These are phyloP conservation scores for Gracilaria gracilis DNA, from an alignment of 23 red algal genomes.

Conservation along the genomic window DNA sequence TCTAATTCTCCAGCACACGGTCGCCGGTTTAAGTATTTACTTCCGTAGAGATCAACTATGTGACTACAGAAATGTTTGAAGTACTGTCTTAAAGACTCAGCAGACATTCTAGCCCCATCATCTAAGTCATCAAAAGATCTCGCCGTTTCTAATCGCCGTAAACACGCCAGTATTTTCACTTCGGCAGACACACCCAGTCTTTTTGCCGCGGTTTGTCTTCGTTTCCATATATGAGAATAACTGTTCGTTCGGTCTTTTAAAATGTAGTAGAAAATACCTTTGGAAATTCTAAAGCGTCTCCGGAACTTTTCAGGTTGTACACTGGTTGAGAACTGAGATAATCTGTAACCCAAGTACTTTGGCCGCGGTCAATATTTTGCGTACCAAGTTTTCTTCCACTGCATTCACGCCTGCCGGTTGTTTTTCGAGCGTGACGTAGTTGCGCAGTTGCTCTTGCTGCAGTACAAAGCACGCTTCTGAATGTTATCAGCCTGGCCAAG, in stretches of 20 bases:
- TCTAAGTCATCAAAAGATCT: slow-evolving; percentile 41
- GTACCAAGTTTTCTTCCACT: no score
- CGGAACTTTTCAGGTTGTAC: no score
- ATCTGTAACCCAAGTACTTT: no score
- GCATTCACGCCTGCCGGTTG: no score
- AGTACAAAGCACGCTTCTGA: no score
- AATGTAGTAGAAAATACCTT: slow-evolving; percentile 24
- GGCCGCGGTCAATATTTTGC: no score
- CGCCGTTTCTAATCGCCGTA: background rate
- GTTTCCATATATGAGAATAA: slow-evolving; percentile 30
- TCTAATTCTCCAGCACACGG: slow-evolving; percentile 10
- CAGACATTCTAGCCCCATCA: slow-evolving; percentile 15
- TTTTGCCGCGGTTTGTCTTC: background rate
- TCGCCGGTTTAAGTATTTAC: slow-evolving; percentile 11
- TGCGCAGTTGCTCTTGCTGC: no score
- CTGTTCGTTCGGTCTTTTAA: background rate
- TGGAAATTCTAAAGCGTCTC: slow-evolving; percentile 11
- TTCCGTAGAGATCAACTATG: slow-evolving; percentile 21
- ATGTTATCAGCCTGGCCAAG: no score
- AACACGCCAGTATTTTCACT: slow-evolving; percentile 32
- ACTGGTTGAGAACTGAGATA: no score
- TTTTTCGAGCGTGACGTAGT: no score
- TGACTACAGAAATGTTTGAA: background rate
- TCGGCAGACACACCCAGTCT: background rate
- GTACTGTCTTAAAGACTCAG: background rate